Base-by-base conservation (phyloP, 305 asterid species). In the Fraxinus ornus region DNA sequence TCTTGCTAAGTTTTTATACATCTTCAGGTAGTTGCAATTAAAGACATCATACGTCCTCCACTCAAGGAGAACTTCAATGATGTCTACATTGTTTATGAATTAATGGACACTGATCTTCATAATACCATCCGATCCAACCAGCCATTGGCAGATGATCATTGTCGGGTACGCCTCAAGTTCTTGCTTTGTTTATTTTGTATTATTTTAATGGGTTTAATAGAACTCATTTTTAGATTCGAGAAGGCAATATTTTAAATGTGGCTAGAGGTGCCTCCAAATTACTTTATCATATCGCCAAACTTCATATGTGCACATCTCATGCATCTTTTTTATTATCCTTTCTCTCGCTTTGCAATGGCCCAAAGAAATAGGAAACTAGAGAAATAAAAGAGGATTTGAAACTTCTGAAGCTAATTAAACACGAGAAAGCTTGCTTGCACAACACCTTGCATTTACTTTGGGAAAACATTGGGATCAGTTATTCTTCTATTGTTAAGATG, bases 31-130 rank as follows among this genome's bases (percentile, higher is more conserved):
- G 81, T 94, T 83, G 97, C 94, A 62, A 87, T 94, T 9, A 95
- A 91, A 90, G 98, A 95, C 89, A 91, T 95, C 82, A 94, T 95
- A 60, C 82, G 97, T 79, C 98, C 98, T 76, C 98, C 98, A 47
- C 93, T 79, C 71, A 95, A 89, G 85, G 98, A 95, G 88, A 95
- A 93, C 87, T 94, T 95, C 87, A 95, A 92, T 85, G 98, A 95
- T 79, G 98, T 95, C 83, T 95, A 95, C 90, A 95, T 91, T 74
- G 95, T 95, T 32, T 91, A 85, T 88, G 98, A 95, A 79, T 92
- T 95, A 33, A 95, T 95, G 98, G 98, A 95, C 90, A 95, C 97
- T 33, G 98, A 95, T 90, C 98, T 95, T 86, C 97, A 93, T 86
- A 97, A 95, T 89, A 95, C 93, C 81, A 92, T 93, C 79, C 93